Evolutionary conservation across 2,329 filamentous ascomycete species (phyloP), one percentile per base, ranked within the genome.

Genomic region (Fusarium armeniacum): DNA sequence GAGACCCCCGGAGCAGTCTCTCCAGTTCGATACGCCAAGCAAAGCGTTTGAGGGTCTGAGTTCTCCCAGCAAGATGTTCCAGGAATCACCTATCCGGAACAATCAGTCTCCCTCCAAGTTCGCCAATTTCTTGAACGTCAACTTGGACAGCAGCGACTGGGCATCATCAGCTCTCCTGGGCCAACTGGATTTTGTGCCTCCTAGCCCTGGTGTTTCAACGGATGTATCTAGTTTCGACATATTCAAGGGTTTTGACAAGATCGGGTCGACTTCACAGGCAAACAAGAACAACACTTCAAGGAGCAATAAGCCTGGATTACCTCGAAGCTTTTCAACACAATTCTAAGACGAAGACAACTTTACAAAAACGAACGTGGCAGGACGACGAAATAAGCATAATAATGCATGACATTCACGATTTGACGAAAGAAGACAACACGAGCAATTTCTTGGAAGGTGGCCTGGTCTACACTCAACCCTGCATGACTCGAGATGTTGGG

Each of bases 241-340:
- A 69, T 85, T 92, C 46, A 89, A 92, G 75, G 91, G 91, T 12
- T 94, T 93, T 73, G 88, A 91, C 76, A 91, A 90, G 81, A 93
- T 94, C 76, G 91, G 91, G 47, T 81, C 83, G 46, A 82, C 76
- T 68, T 75, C 76, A 32, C 76, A 81, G 66, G 58, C 24, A 26
- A 60, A 65, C 26, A 65, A 56, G 16, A 44, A 73, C 24, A 76
- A 72, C 41, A 43, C 44, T 20, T 65, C 75, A 35, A 73, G 73
- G 60, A 68, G 57, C 58, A 72, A 57, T 47, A 79, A 78, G 43
- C 76, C 76, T 20, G 56, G 67, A 8, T 49, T 79, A 15, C 73
- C 74, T 36, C 75, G 78, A 69, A 79, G 77, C 67, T 78, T 73
- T 44, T 73, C 77, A 20, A 79, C 76, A 30, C 65, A 70, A 49